These are phyloP conservation scores for Serpula lacrymans DNA, from an alignment of 768 basidiomycete species.

Conservation along the genomic window DNA sequence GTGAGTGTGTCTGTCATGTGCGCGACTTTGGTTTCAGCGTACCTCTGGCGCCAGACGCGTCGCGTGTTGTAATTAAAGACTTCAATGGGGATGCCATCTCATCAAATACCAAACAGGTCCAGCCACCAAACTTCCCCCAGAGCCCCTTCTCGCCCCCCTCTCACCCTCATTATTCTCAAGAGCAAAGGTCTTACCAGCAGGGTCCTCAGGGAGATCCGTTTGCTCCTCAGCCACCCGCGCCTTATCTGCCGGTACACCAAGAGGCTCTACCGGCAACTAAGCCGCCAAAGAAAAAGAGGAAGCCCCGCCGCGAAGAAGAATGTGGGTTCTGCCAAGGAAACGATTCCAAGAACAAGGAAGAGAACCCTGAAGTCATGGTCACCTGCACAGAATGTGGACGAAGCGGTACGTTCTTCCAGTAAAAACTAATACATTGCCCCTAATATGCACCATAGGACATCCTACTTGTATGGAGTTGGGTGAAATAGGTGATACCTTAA, in stretches of 20 bases:
- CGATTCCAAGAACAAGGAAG: constrained; percentile 53
- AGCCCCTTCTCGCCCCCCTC: constrained; percentile 16
- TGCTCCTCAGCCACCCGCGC: constrained; percentile 56
- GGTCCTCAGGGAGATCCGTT: constrained; percentile 84
- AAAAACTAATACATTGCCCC: constrained; percentile 1
- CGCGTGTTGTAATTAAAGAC: constrained; percentile 54
- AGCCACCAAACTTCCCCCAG: constrained; percentile 28
- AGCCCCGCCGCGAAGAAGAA: constrained; percentile 50
- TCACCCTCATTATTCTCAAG: constrained; percentile 23
- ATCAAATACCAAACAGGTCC: constrained; percentile 19
- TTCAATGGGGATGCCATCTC: constrained; percentile 17
- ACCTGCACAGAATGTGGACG: constrained; percentile 81
- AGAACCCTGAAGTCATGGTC: constrained; percentile 64
- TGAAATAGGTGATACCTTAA: constrained; percentile 56
- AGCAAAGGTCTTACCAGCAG: constrained; percentile 56
- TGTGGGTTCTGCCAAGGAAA: constrained; percentile 81
- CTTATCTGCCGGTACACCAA: constrained; percentile 49
- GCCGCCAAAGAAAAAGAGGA: constrained; percentile 45
- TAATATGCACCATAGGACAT: constrained; percentile 54
- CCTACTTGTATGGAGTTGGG: constrained; percentile 76
- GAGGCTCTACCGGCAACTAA: constrained; percentile 40
- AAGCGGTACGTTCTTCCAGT: constrained; percentile 63
- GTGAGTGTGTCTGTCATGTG: constrained; percentile 34
- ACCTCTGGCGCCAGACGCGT: constrained; percentile 56
- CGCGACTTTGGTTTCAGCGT: constrained; percentile 12